phyloP scores from a whole-genome alignment of 83 land plant species.

The Picea abies region DNA sequence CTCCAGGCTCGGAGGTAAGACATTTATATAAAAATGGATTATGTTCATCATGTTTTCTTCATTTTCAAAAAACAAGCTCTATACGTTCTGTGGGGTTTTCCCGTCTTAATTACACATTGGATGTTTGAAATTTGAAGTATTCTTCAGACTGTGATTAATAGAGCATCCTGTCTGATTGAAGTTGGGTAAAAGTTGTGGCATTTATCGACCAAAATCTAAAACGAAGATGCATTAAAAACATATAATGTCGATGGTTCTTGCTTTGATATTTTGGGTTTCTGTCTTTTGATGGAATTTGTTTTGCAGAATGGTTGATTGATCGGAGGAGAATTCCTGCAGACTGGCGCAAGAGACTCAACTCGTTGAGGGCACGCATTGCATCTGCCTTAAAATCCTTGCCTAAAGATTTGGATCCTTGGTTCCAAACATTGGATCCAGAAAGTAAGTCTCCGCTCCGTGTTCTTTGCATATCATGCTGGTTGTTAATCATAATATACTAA shows the following conservation, averaged over 20 bases:
- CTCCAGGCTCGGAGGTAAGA: conserved; percentile 80
- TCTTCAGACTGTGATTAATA: too few relatives aligned
- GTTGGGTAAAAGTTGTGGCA: too few relatives aligned
- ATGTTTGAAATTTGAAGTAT: neutral
- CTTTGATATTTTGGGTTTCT: neutral
- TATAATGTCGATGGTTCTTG: neutral
- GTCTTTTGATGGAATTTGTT: neutral
- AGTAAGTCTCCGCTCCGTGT: conserved; percentile 30
- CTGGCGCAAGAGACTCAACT: conserved; percentile 73
- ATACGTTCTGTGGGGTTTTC: neutral
- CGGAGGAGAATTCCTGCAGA: conserved; percentile 84
- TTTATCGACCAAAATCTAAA: too few relatives aligned
- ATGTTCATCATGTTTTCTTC: too few relatives aligned
- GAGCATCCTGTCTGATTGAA: too few relatives aligned
- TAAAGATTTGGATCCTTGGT: conserved; percentile 65
- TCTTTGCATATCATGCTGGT: neutral
- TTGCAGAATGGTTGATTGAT: conserved; percentile 92
- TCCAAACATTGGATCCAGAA: conserved; percentile 63
- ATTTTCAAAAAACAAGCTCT: neutral
- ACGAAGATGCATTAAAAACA: too few relatives aligned
- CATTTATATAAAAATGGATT: neutral
- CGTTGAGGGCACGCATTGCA: conserved; percentile 47
- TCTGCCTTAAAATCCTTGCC: conserved; percentile 62
- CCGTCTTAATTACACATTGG: neutral
- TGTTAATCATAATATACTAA: neutral